Evolutionary conservation across 768 basidiomycete genomes (phyloP), one percentile per base, ranked within the genome.

Genomic region (Panaeolus papilionaceus): DNA sequence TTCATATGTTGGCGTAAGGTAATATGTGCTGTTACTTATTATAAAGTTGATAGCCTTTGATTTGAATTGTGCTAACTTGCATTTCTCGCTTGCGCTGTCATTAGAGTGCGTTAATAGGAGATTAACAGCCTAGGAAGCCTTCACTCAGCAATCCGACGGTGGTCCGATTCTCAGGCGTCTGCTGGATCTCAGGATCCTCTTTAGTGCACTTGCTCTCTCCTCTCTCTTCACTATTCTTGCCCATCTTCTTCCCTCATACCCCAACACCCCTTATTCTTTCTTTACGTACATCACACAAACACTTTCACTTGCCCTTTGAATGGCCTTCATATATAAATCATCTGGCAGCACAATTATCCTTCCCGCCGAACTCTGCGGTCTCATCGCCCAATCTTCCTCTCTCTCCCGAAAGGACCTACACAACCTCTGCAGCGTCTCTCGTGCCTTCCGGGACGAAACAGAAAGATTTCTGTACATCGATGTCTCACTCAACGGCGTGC

Each of bases 391-490:
- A 62, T 68, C 71, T 14, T 63, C 67, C 4, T 18, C 39, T 12
- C 51, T 74, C 14, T 42, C 49, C 6, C 47, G 64, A 61, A 33
- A 37, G 10, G 70, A 74, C 65, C 63, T 74, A n/a, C 68, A 67
- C 38, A 63, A 45, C 20, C 69, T 76, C 4, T 72, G 70, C 62
- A 61, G 38, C 33, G 71, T 76, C 6, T 72, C 73, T 6, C 67
- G 64, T 11, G 42, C 74, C 14, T 76, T 76, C 44, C 69, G 73
- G 39, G 70, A 65, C 18, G 74, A 75, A 64, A 72, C 73, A 1
- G 74, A 74, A 61, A 72, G 75, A 7, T 49, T 75, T 9, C 71
- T 76, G 51, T 74, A 73, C 67, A 64, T 63, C 10, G 39, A 54
- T 38, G 67, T 73, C n/a, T 38, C 64, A 23, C 65, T 75, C 10